These are phyloP conservation scores for Sugiyamaella castrensis DNA, from an alignment of 1,139 yeast species.

Conservation along the genomic window DNA sequence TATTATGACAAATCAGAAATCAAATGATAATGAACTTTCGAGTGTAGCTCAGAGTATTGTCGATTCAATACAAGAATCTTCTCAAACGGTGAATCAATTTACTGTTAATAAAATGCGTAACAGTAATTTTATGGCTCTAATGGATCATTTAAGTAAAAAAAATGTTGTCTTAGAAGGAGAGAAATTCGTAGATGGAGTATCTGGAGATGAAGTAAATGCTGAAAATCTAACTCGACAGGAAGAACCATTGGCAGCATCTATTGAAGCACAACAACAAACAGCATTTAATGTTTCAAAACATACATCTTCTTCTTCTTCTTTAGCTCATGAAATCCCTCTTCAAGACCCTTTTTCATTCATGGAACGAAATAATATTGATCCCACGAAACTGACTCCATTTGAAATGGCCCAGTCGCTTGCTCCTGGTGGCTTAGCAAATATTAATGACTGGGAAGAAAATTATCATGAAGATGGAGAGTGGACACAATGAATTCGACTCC, in stretches of 20 bases:
- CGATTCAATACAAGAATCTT: constrained; percentile 14
- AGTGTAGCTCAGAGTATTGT: constrained; percentile 35
- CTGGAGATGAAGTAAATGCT: constrained; percentile 19
- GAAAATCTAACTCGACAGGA: constrained; percentile 8
- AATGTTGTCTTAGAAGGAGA: constrained; percentile 35
- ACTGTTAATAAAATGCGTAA: constrained; percentile 37
- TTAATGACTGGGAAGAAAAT: constrained; percentile 15
- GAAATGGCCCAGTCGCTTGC: constrained; percentile 12
- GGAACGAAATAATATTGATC: constrained; percentile 16
- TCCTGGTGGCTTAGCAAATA: constrained; percentile 1
- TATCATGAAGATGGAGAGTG: constrained; percentile 7
- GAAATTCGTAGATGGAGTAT: constrained; percentile 32
- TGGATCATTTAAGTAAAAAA: constrained; percentile 38
- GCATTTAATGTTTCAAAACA: neutral
- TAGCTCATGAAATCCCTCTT: constrained; percentile 17
- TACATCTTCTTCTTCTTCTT: neutral
- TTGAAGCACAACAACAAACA: neutral
- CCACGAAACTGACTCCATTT: constrained; percentile 11
- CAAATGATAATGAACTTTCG: constrained; percentile 29
- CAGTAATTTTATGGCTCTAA: constrained; percentile 41
- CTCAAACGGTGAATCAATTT: constrained; percentile 6
- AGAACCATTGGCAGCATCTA: neutral
- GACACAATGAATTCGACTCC: constrained; percentile 1
- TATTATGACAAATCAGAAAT: neutral
- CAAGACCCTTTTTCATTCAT: constrained; percentile 33